Conservation (phyloP, 495 filamentous ascomycete genomes). For the Neurospora tetrasperma region DNA sequence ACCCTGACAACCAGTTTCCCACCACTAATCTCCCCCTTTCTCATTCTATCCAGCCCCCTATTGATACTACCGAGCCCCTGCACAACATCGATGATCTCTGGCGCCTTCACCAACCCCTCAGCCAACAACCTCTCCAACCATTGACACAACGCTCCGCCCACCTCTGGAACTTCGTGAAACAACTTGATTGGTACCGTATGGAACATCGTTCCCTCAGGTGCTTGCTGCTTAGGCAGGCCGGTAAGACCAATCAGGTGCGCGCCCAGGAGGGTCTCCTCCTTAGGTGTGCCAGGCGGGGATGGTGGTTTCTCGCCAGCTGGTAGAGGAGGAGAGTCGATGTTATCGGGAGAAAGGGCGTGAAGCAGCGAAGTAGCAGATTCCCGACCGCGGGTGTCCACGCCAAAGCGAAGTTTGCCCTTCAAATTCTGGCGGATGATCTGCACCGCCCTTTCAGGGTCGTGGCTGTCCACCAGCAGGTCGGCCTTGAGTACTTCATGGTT, state of each 20-base stretch:
- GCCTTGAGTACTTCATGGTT: slow-evolving; percentile 32
- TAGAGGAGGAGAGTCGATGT: background rate
- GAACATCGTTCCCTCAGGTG: slow-evolving; percentile 29
- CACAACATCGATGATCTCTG: slow-evolving; percentile 48
- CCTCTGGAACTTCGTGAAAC: slow-evolving; percentile 48
- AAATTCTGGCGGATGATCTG: slow-evolving; percentile 49
- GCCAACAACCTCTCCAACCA: slow-evolving; percentile 53
- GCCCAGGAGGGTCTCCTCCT: slow-evolving; percentile 15
- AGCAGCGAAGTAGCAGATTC: slow-evolving; percentile 46
- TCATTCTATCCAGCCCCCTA: slow-evolving; percentile 47
- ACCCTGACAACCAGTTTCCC: slow-evolving; percentile 46
- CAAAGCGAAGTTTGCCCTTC: slow-evolving; percentile 46
- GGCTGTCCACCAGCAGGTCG: slow-evolving; percentile 52
- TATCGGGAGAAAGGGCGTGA: slow-evolving; percentile 29
- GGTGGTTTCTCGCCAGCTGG: slow-evolving; percentile 4
- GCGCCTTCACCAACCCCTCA: slow-evolving; percentile 36
- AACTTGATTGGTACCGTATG: slow-evolving; percentile 61
- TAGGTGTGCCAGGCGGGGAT: slow-evolving; percentile 16
- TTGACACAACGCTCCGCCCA: slow-evolving; percentile 44
- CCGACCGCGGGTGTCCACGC: slow-evolving; percentile 49
- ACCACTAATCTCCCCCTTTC: slow-evolving; percentile 46
- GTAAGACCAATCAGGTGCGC: slow-evolving; percentile 53
- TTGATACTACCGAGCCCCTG: slow-evolving; percentile 54
- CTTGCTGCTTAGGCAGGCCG: slow-evolving; percentile 45
- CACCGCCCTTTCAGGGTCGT: slow-evolving; percentile 47